phyloP scores from a whole-genome alignment of 208 protist species.

The Naegleria fowleri region DNA sequence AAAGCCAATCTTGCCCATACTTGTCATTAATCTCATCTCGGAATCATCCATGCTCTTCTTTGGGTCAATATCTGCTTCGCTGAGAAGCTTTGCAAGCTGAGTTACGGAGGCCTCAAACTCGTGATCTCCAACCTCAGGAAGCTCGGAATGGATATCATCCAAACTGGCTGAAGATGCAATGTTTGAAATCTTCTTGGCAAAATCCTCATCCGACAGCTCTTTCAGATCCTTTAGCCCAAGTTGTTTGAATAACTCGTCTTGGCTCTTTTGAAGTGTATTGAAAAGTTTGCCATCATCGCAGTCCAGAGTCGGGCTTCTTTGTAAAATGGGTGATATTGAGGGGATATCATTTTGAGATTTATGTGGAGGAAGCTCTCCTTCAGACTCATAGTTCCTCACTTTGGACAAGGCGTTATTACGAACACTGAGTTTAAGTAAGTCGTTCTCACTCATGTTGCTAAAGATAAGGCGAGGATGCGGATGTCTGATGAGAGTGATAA shows the following conservation, averaged over 20 bases:
- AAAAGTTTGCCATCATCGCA: too few species aligned
- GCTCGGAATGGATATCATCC: not conserved
- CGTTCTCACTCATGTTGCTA: not conserved
- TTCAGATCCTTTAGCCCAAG: not conserved
- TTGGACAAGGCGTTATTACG: not conserved
- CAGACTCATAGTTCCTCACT: not conserved
- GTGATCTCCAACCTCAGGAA: not conserved
- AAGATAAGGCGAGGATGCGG: too few species aligned
- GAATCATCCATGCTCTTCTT: not conserved
- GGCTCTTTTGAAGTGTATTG: not conserved
- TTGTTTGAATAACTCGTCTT: not conserved
- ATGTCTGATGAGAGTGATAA: too few species aligned
- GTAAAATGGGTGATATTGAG: not conserved
- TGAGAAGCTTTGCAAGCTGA: not conserved
- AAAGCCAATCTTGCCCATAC: not conserved
- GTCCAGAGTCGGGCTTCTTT: not conserved
- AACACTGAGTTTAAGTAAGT: not conserved
- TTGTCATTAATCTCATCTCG: not conserved
- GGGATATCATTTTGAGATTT: not conserved
- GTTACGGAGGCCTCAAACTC: not conserved
- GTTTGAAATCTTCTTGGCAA: not conserved
- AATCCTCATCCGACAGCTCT: not conserved
- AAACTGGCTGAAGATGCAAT: not conserved
- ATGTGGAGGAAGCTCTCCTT: not conserved
- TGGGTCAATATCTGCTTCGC: not conserved